Conservation (phyloP, 768 basidiomycete species). For the Phlebiopsis gigantea region DNA sequence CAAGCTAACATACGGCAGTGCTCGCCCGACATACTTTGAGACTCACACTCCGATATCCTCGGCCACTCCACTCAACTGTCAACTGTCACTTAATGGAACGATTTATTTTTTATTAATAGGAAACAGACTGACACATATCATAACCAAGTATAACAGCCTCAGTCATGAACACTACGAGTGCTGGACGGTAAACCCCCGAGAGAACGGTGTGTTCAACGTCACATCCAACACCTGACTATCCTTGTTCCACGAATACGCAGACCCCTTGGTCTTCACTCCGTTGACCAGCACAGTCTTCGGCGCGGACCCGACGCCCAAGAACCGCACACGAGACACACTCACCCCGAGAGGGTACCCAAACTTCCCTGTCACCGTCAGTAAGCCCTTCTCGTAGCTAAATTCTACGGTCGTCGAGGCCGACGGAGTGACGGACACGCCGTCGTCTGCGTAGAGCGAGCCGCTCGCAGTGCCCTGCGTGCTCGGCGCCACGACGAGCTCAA, state of each 20-base stretch:
- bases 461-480: slow-evolving; percentile 41
- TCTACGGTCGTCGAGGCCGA: slow-evolving; percentile 23
- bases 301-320: slow-evolving; percentile 24
- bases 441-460: slow-evolving; percentile 58
- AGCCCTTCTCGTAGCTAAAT: slow-evolving; percentile 23
- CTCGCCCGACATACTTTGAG: no score
- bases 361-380: slow-evolving; percentile 25
- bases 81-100: no score
- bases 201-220: slow-evolving; percentile 33
- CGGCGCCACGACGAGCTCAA: slow-evolving; percentile 61
- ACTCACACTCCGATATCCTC: neutral
- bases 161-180: slow-evolving; percentile 4
- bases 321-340: slow-evolving; percentile 29
- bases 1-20: no score
- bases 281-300: slow-evolving; percentile 21
- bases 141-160: neutral
- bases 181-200: slow-evolving; percentile 28
- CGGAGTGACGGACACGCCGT: slow-evolving; percentile 46
- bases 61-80: neutral
- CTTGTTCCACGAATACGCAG: slow-evolving; percentile 31
- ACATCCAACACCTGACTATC: slow-evolving; percentile 41
- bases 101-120: no score
- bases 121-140: neutral
- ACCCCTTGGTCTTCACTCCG: slow-evolving; percentile 14
- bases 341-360: slow-evolving; percentile 27